phyloP scores from a whole-genome alignment of 192 early-diverging fungal genomes.

The Umbelopsis sp. region DNA sequence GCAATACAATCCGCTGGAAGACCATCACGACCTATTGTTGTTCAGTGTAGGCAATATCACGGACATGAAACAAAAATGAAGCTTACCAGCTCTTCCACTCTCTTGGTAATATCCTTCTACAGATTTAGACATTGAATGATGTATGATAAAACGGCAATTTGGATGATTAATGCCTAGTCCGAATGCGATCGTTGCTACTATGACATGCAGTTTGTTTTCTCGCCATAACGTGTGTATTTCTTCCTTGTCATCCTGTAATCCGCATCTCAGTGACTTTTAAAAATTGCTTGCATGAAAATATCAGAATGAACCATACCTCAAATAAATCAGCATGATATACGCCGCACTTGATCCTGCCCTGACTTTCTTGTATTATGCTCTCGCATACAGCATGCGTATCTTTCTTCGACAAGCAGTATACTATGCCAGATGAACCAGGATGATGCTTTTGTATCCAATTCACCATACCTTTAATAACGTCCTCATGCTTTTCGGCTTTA shows the following conservation, averaged over 20 bases:
- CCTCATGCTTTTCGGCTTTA: slow-evolving; percentile 42
- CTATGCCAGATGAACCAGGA: slow-evolving; percentile 57
- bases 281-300: too few species aligned
- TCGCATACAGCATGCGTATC: slow-evolving; percentile 60
- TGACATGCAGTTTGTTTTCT: slow-evolving; percentile 63
- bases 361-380: slow-evolving; percentile 51
- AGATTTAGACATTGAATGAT: slow-evolving; percentile 71
- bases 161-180: slow-evolving; percentile 77
- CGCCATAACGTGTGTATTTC: slow-evolving; percentile 86
- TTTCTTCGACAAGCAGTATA: slow-evolving; percentile 70
- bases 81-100: slow-evolving; percentile 65
- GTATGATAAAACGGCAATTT: slow-evolving; percentile 73
- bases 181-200: slow-evolving; percentile 78
- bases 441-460: slow-evolving; percentile 61
- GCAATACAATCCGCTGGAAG: slow-evolving; percentile 67
- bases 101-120: slow-evolving; percentile 82
- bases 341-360: slow-evolving; percentile 48
- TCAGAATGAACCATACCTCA: slow-evolving; percentile 31
- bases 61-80: neutral
- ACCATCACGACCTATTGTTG: slow-evolving; percentile 55
- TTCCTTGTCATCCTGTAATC: slow-evolving; percentile 69
- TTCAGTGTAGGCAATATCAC: neutral
- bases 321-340: slow-evolving; percentile 71
- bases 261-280: neutral
- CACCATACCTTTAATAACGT: slow-evolving; percentile 51